phyloP scores from a whole-genome alignment of 1,139 yeast species.

The Geotrichum restrictum region DNA sequence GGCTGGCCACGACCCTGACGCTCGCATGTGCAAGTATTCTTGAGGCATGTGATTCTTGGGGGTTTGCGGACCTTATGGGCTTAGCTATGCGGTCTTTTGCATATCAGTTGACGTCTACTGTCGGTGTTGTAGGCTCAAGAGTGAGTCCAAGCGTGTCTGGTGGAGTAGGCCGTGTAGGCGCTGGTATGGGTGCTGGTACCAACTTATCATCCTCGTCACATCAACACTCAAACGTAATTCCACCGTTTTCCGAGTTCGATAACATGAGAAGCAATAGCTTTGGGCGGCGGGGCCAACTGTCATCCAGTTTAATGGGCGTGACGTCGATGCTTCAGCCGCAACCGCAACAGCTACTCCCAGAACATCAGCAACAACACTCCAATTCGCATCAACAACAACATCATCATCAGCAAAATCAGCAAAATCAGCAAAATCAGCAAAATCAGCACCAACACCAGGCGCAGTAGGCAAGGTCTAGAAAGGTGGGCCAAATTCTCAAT shows the following conservation, averaged over 20 bases:
- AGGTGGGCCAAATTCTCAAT: no score
- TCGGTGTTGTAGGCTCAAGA: not conserved
- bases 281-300: not conserved
- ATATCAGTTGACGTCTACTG: not conserved
- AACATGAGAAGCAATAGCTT: not conserved
- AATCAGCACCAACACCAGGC: not conserved
- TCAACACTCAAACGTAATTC: not conserved
- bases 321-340: not conserved
- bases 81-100: slow-evolving; percentile 31
- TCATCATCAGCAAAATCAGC: not conserved
- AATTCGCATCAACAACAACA: not conserved
- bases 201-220: no score
- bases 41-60: slow-evolving; percentile 33
- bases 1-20: slow-evolving; percentile 31
- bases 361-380: not conserved
- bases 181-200: not conserved
- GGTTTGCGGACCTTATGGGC: slow-evolving; percentile 31
- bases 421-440: not conserved
- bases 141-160: no score
- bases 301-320: not conserved
- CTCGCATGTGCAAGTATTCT: slow-evolving; percentile 33
- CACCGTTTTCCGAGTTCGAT: not conserved
- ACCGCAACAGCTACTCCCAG: no score
- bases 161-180: not conserved
- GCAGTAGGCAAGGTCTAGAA: no score